Percentiles rank a stretch among this genome's conserved stretches.
phyloP scores from a whole-genome alignment of 495 filamentous ascomycete species.

The Penicillium goetzii region DNA sequence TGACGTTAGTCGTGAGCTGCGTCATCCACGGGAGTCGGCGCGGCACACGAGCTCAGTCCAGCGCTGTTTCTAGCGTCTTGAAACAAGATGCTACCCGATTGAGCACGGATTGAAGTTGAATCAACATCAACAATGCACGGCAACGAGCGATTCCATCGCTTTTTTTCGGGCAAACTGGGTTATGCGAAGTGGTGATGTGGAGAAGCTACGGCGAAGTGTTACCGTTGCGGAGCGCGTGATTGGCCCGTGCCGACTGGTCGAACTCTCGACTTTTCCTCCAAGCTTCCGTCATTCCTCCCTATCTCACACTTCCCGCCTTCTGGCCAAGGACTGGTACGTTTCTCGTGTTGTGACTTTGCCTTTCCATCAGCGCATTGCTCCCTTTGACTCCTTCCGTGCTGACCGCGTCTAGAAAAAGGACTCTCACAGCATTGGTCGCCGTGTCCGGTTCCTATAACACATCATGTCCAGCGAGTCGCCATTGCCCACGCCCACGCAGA shows the following conservation, averaged over 20 bases:
- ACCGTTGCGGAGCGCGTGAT: constrained; percentile 40
- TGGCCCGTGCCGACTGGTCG: constrained; percentile 35
- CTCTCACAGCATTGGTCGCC: constrained; percentile 29
- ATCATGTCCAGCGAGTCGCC: constrained; percentile 50
- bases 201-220: constrained; percentile 25
- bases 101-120: background rate
- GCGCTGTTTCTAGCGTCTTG: background rate
- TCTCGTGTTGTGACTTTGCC: background rate
- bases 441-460: constrained; percentile 30
- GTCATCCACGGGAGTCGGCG: constrained; percentile 6
- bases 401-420: constrained; percentile 23
- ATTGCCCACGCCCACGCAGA: constrained; percentile 43
- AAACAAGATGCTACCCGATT: background rate
- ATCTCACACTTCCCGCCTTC: constrained; percentile 32
- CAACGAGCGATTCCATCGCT: background rate
- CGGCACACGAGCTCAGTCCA: constrained; percentile 5
- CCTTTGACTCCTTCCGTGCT: background rate
- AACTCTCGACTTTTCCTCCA: constrained; percentile 42
- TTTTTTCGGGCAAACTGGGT: constrained; percentile 18
- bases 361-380: constrained; percentile 11
- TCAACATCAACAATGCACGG: background rate
- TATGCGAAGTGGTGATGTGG: constrained; percentile 21
- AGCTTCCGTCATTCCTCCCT: constrained; percentile 40
- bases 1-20: constrained; percentile 16
- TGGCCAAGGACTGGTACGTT: constrained; percentile 32